Evolutionary conservation across 768 basidiomycete genomes (phyloP).

Genomic region (Mycena vitilis): DNA sequence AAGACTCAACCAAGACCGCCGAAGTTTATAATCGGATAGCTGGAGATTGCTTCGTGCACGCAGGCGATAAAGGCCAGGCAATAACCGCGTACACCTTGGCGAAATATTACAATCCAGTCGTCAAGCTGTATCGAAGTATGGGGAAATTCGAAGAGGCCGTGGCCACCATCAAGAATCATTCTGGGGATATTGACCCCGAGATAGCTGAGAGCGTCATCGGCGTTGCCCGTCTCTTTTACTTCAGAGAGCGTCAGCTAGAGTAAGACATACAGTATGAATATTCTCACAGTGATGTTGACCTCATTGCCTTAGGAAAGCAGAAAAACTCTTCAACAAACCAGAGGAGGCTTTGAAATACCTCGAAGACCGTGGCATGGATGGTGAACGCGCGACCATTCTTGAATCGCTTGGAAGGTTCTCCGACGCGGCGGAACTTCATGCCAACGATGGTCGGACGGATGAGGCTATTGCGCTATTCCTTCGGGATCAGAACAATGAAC

Average conservation of each 20-base stretch:
- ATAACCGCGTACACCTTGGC: slow-evolving; percentile 58
- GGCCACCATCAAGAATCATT: slow-evolving; percentile 1
- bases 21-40: slow-evolving; percentile 54
- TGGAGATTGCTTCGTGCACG: slow-evolving; percentile 59
- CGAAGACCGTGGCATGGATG: slow-evolving; percentile 64
- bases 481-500: slow-evolving; percentile 43
- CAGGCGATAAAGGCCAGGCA: slow-evolving; percentile 53
- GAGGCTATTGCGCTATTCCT: slow-evolving; percentile 63
- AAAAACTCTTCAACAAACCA: slow-evolving; percentile 57
- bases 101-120: slow-evolving; percentile 56
- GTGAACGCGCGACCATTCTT: slow-evolving; percentile 59
- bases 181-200: slow-evolving; percentile 2
- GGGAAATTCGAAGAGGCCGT: slow-evolving; percentile 67
- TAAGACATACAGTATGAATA: slow-evolving; percentile 34
- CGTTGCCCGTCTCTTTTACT: slow-evolving; percentile 30
- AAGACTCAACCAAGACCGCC: slow-evolving; percentile 38
- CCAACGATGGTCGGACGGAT: slow-evolving; percentile 56
- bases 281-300: neutral
- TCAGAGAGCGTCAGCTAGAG: slow-evolving; percentile 40
- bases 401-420: slow-evolving; percentile 50
- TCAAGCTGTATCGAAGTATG: slow-evolving; percentile 57
- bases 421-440: slow-evolving; percentile 66
- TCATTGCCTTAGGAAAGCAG: slow-evolving; percentile 53
- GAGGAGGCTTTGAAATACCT: slow-evolving; percentile 69
- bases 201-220: slow-evolving; percentile 3